A percentile compares a stretch with the other conserved stretches of the same genome.
These are phyloP conservation scores for Suillus decipiens DNA, from an alignment of 768 basidiomycete species.

Conservation along the genomic window DNA sequence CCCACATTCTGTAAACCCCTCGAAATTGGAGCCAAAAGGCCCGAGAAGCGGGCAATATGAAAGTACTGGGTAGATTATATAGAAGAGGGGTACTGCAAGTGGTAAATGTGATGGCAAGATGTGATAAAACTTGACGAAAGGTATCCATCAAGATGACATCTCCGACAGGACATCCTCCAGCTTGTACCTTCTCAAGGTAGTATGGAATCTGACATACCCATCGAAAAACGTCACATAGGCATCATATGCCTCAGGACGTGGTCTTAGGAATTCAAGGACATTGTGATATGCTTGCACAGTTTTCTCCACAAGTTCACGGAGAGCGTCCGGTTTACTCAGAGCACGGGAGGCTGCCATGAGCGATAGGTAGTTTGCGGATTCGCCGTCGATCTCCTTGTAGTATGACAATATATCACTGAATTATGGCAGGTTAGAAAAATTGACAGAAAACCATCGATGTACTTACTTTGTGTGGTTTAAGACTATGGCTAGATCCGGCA, in stretches of 20 bases:
- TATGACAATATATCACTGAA: constrained; percentile 32
- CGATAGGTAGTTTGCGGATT: constrained; percentile 35
- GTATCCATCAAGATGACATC: not conserved
- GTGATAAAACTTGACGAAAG: not conserved
- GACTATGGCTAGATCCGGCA: constrained; percentile 39
- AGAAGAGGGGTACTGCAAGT: not conserved
- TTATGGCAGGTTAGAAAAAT: not conserved
- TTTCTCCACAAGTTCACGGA: constrained; percentile 25
- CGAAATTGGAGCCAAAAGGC: not conserved
- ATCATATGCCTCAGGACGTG: constrained; percentile 10
- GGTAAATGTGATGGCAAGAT: not conserved
- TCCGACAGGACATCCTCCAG: constrained; percentile 15
- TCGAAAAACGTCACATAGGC: constrained; percentile 9
- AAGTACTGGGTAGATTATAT: not conserved
- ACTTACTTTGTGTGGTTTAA: constrained; percentile 41
- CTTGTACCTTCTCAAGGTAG: constrained; percentile 19
- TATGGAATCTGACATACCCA: constrained; percentile 24
- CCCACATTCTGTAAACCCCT: too few species aligned
- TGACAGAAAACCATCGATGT: not conserved
- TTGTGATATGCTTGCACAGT: constrained; percentile 21
- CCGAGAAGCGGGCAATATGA: not conserved
- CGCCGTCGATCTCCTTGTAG: constrained; percentile 37
- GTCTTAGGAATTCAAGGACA: constrained; percentile 21
- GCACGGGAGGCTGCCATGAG: constrained; percentile 24
- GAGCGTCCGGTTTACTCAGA: constrained; percentile 27